Evolutionary conservation across 495 filamentous ascomycete species (phyloP).

Genomic region (Astrocystis sublimbata): DNA sequence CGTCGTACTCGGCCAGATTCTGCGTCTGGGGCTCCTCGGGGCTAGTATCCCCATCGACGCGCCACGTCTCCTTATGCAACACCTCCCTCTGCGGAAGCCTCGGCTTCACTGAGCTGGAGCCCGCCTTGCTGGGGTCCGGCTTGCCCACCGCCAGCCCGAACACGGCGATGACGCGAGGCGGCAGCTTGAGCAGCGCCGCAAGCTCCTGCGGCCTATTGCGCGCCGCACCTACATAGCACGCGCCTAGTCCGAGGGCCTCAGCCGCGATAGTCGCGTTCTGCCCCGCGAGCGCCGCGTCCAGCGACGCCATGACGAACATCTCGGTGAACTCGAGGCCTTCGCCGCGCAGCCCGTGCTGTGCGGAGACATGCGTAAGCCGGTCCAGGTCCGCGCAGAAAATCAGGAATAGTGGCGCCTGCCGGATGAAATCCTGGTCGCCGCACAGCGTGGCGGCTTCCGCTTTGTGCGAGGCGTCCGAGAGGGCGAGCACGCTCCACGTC

Average conservation of each 20-base stretch:
- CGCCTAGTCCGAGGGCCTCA: constrained; percentile 23
- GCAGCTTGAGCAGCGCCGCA: constrained; percentile 19
- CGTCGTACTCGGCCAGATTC: constrained; percentile 22
- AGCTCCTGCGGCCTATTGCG: constrained; percentile 26
- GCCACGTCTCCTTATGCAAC: constrained; percentile 24
- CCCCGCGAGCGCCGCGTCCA: constrained; percentile 24
- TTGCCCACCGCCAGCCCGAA: constrained; percentile 24
- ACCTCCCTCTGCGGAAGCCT: constrained; percentile 24
- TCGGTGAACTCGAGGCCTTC: constrained; percentile 43
- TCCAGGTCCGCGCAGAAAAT: constrained; percentile 63
- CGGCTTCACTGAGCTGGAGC: constrained; percentile 22
- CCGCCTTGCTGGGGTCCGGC: constrained; percentile 16
- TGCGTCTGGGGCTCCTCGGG: constrained; percentile 6
- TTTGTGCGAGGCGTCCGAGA: constrained; percentile 57
- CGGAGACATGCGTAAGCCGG: constrained; percentile 48
- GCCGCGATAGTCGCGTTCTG: constrained; percentile 28
- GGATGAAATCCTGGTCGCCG: constrained; percentile 55
- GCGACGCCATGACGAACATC: constrained; percentile 33
- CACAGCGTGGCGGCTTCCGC: constrained; percentile 52
- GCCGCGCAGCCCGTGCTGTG: constrained; percentile 42
- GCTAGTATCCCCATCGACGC: background rate
- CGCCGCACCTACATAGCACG: constrained; percentile 26
- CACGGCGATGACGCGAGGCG: constrained; percentile 23
- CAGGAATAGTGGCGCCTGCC: constrained; percentile 57
- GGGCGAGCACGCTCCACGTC: constrained; percentile 60